Base-by-base conservation (phyloP, 768 basidiomycete genomes). In the Lactarius hatsudake region DNA sequence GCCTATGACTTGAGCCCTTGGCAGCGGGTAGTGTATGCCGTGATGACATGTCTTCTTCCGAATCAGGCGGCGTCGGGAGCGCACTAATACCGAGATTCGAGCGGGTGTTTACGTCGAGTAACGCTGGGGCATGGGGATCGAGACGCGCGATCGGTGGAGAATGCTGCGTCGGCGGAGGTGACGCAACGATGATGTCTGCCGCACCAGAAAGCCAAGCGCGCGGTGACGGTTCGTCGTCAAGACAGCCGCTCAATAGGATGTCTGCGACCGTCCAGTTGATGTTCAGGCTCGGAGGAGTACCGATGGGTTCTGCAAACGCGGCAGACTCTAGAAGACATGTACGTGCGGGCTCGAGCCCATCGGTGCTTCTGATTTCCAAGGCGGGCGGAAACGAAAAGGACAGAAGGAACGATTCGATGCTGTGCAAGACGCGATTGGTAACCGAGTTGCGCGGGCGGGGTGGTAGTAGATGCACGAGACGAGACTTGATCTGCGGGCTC, bases 381-480 rank as follows among this genome's bases (percentile, higher is more conserved):
- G 62, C 28, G 20, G 55, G 64, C 23, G 74, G 74, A 67, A 67
- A 71, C 12, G 75, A 72, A 68, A 78, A 80, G 1, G 78, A 77
- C 20, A 78, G 69, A 36, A 79, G 75, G 71, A 79, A 80, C 8
- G 77, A 64, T 65, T 81, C 79, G 40, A 80, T 72, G 71, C 72
- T 76, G 40, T 75, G 18, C 45, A 69, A 72, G n/a, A 80, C 71
- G 38, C 78, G 73, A 63, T 74, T 76, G 8, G 73, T 66, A 20
- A 74, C 73, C 20, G 72, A 62, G 62, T 45, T 62, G 45, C 53
- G 70, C 51, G 61, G 63, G 59, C 56, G 65, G 57, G 66, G 62
- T 7, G 77, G 76, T n/a, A 78, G 73, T 36, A 78, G 71, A 61
- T 78, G 78, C 2, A 78, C 57, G 65, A 78, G 68, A 54, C 74